These are phyloP conservation scores for Fusarium illudens DNA, from an alignment of 2,329 filamentous ascomycete genomes.

Conservation along the genomic window DNA sequence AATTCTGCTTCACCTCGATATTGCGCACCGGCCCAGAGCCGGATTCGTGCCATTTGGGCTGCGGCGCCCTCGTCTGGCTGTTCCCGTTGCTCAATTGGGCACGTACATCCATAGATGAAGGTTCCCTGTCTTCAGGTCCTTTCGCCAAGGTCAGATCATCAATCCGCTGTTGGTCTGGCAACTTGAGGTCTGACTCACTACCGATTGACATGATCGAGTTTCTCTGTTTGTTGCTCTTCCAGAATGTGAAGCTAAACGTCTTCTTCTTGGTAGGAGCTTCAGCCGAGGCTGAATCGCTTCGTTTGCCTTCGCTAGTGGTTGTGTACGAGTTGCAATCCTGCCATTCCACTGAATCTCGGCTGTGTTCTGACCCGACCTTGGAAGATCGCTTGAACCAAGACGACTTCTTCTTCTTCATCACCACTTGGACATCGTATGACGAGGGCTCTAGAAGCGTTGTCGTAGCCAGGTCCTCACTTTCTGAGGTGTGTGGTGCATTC, in stretches of 20 bases:
- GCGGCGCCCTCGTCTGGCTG: constrained; percentile 16
- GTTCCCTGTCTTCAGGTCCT: constrained; percentile 26
- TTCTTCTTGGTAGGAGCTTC: constrained; percentile 56
- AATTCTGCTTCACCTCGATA: constrained; percentile 78
- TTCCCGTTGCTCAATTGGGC: constrained; percentile 33
- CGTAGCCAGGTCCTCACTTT: neutral
- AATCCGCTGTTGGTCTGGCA: neutral
- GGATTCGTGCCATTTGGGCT: constrained; percentile 46
- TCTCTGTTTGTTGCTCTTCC: constrained; percentile 59
- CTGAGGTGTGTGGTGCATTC: constrained; percentile 5
- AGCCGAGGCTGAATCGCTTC: constrained; percentile 37
- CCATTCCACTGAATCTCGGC: constrained; percentile 39
- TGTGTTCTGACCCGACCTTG: constrained; percentile 45
- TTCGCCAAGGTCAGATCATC: constrained; percentile 6
- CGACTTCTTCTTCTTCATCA: constrained; percentile 54
- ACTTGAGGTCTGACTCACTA: constrained; percentile 46
- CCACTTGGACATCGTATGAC: constrained; percentile 26
- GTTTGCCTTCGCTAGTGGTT: constrained; percentile 38
- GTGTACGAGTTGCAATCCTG: constrained; percentile 40
- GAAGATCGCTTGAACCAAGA: constrained; percentile 62
- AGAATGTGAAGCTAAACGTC: constrained; percentile 63
- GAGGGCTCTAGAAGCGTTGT: constrained; percentile 27
- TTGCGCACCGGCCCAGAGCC: constrained; percentile 55
- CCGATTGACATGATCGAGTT: constrained; percentile 55
- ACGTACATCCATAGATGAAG: constrained; percentile 19